A percentile compares a stretch with the other conserved stretches of the same genome.
Conservation (phyloP, 345 rosid genomes). For the Boechera stricta region DNA sequence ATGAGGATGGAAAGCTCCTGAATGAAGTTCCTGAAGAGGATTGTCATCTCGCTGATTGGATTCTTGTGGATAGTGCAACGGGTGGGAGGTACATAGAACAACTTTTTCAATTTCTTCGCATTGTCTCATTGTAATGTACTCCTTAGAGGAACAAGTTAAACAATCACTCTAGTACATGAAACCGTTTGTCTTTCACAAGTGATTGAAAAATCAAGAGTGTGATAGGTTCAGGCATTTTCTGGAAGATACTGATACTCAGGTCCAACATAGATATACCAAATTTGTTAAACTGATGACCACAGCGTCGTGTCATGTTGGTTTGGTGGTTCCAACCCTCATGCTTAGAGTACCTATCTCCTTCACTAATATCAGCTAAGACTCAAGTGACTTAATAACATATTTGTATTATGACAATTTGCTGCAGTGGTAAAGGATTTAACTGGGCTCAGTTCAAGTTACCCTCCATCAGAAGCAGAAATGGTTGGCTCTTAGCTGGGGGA, state of each 20-base stretch:
- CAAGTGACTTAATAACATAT: too few relatives aligned
- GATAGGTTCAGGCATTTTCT: background rate
- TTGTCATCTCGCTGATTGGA: slow-evolving; percentile 71
- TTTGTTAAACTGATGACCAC: background rate
- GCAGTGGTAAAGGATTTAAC: slow-evolving; percentile 85
- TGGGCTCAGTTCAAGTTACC: slow-evolving; percentile 76
- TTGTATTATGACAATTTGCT: slow-evolving; percentile 25
- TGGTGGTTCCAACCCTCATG: slow-evolving; percentile 3
- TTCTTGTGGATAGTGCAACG: slow-evolving; percentile 83
- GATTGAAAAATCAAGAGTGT: slow-evolving; percentile 4
- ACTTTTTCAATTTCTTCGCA: background rate
- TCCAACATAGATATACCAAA: background rate
- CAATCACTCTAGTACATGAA: background rate
- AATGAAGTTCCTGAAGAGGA: slow-evolving; percentile 73
- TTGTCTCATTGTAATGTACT: background rate
- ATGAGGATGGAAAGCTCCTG: slow-evolving; percentile 65
- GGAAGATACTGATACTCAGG: slow-evolving; percentile 1
- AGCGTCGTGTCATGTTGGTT: background rate
- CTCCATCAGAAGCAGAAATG: slow-evolving; percentile 66
- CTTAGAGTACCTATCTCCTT: slow-evolving; percentile 17
- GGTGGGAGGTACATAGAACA: slow-evolving; percentile 72
- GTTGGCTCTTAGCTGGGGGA: slow-evolving; percentile 94
- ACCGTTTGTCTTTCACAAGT: background rate
- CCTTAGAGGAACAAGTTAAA: background rate
- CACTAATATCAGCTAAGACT: too few relatives aligned